Base-by-base conservation (phyloP, 2,329 filamentous ascomycete species). In the Ophiosphaerella herpotricha region DNA sequence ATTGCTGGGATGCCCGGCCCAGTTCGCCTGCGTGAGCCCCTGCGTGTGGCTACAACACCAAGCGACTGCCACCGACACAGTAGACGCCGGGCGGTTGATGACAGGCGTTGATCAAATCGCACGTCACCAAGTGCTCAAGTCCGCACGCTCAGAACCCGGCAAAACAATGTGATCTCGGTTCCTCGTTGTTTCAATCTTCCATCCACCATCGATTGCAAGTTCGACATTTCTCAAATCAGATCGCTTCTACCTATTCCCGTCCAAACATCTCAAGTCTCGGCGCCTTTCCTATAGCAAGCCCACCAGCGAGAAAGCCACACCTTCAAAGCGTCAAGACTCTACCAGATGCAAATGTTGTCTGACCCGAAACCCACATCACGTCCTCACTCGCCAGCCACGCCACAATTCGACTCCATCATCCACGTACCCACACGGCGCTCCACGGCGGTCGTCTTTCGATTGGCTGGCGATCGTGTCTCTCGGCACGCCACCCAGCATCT, bases 371-470 rank as follows among this genome's bases (percentile, higher is more conserved):
- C 70, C 70, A 73, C 31, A 67, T 66, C 18, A 66, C 66, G 41
- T 79, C 75, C 51, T 77, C 74, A 4, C 78, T 75, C 13, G 80
- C 80, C 49, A 87, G 61, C 72, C 78, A 84, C 1, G 75, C 78
- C 16, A 86, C 82, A 42, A 85, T 74, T 50, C 78, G 75, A 1
- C 80, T 42, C 86, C 72, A 63, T 86, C 83, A 36, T 82, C 75
- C 42, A 50, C 59, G 69, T 80, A 0, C 81, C 84, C 2, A 83
- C 52, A 7, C 83, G 67, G 35, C 80, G 74, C 54, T 80, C 71
- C 0, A 85, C 72, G 0, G 81, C 77, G 5, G 82, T 87, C 16
- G 70, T 67, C 52, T 74, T 70, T 21, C 18, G 68, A 75, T 77
- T 67, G 84, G 79, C 59, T 74, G 71, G 26, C 74, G 2, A 83